Conservation (phyloP, 495 filamentous ascomycete genomes). For the Oleoguttula mirabilis region DNA sequence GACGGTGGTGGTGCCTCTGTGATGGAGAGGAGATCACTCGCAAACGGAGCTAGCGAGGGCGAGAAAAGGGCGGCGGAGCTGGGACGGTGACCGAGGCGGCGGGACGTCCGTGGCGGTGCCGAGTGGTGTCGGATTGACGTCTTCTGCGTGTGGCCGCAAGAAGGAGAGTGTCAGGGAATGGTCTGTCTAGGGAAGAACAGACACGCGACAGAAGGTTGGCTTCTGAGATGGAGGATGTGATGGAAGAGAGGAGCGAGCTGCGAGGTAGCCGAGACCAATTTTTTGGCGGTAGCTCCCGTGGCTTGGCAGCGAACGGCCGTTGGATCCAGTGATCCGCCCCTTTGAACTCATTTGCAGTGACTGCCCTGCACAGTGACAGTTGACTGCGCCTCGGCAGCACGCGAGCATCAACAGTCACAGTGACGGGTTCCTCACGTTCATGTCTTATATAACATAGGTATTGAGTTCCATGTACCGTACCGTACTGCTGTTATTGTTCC, state of each 20-base stretch:
- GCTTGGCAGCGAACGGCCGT: too few relatives aligned
- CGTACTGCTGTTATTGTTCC: too few relatives aligned
- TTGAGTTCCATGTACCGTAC: too few relatives aligned
- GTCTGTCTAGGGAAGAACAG: constrained; percentile 10
- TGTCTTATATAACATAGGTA: too few relatives aligned
- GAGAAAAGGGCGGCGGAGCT: constrained; percentile 7
- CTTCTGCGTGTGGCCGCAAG: constrained; percentile 14
- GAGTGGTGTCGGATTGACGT: neutral
- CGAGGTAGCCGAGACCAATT: too few relatives aligned
- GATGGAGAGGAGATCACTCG: constrained; percentile 11
- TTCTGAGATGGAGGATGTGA: constrained; percentile 1
- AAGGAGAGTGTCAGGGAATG: constrained; percentile 2
- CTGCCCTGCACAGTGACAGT: too few relatives aligned
- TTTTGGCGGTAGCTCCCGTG: too few relatives aligned
- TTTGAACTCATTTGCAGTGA: too few relatives aligned
- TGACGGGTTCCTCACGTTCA: too few relatives aligned
- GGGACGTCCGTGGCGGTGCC: constrained; percentile 8
- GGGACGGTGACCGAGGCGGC: neutral
- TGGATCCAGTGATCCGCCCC: too few relatives aligned
- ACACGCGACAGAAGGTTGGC: constrained; percentile 12
- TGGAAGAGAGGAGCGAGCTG: neutral
- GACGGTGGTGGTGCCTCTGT: constrained; percentile 2
- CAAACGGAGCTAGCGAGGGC: neutral
- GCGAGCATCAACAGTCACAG: too few relatives aligned
- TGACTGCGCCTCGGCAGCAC: too few relatives aligned